Base-by-base conservation (phyloP, 768 basidiomycete species). In the Hebeloma cylindrosporum region DNA sequence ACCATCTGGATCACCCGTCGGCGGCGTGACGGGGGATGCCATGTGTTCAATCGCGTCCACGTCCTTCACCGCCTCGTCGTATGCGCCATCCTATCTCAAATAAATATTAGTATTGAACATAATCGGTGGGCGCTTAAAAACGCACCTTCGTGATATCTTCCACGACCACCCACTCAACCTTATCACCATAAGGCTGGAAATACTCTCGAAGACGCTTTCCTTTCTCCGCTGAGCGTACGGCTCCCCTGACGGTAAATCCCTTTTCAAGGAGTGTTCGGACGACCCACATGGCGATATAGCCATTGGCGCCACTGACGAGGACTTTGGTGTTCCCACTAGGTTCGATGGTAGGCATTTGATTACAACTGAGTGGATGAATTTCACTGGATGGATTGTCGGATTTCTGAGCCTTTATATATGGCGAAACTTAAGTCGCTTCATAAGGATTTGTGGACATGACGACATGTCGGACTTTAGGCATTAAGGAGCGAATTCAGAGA, bases 111-210 rank as follows among this genome's bases (percentile, higher is more conserved):
- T n/a, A 9, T 6, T 7, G 18, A 13, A 22, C 6, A 32, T 11
- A 30, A 14, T 10, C 4, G 13, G 9, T 11, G 5, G 13, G 21
- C 11, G 16, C 1, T 7, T n/a, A 27, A 8, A 13, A 4, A 45
- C 57, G 13, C 22, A 63, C 70, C 57, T 64, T 57, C 6, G 65
- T 58, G 51, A 91, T 84, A 55, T 93, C 88, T 37, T 77, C 72
- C 0, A 91, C 86, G 18, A 87, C 63, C n/a, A 78, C 77, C 28
- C 81, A 59, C 51, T 84, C 80, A 51, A 88, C 77, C 34, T 69
- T 75, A 48, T 76, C 75, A 0, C 78, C 80, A 43, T 74, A 74
- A n/a, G 77, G 80, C 16, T 72, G 66, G 60, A 86, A 84, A 36
- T 71, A 43, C 23, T 82, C 66, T 40, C 66, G 61, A 45, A 90